Conservation (phyloP, 345 rosid genomes). For the Triadica sebifera region DNA sequence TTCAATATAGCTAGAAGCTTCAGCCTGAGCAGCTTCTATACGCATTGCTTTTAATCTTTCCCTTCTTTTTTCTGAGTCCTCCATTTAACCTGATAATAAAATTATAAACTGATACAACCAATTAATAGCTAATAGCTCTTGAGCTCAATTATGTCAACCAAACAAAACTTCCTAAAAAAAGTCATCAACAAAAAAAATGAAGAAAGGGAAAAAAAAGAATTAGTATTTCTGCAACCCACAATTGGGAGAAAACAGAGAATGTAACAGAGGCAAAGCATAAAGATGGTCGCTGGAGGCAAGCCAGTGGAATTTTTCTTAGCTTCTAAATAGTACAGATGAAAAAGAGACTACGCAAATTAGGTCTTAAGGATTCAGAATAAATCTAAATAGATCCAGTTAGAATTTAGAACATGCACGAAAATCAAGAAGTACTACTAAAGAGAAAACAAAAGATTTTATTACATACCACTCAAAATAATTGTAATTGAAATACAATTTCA, state of each 20-base stretch:
- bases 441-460: too few species aligned
- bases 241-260: neutral
- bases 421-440: too few species aligned
- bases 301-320: too few species aligned
- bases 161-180: neutral
- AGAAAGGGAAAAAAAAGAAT: neutral
- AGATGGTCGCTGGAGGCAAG: neutral
- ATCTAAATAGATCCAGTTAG: too few species aligned
- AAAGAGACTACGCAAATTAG: too few species aligned
- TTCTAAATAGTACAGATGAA: too few species aligned
- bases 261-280: neutral
- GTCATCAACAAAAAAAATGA: neutral
- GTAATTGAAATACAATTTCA: too few species aligned
- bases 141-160: neutral
- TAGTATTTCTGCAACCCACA: neutral
- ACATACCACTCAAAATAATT: too few species aligned
- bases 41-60: conserved; percentile 74
- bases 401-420: too few species aligned
- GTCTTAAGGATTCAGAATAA: too few species aligned
- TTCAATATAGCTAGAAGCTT: conserved; percentile 31
- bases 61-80: conserved; percentile 75
- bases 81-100: conserved; percentile 38
- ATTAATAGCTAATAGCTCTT: neutral
- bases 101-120: neutral
- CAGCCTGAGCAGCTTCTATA: conserved; percentile 55